Base-by-base conservation (phyloP, 768 basidiomycete genomes). In the Hirschioporus abietinus region DNA sequence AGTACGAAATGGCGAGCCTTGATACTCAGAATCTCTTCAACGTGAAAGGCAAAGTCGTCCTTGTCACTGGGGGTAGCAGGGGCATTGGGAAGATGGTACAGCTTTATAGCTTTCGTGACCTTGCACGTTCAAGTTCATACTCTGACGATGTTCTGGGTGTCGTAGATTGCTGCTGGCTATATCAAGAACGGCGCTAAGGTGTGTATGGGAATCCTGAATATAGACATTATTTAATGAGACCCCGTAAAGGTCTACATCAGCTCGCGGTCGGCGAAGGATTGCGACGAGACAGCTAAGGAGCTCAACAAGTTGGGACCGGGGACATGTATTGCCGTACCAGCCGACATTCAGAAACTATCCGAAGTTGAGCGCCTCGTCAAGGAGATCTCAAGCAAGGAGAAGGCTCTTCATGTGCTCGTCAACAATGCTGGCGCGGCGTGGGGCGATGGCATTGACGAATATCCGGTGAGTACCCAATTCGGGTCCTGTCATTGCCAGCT, bases 401-500 rank as follows among this genome's bases (percentile, higher is more conserved):
- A 80, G 59, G 81, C 73, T 0, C 72, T 89, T 36, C 82, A 88
- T 72, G 79, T 85, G 36, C 80, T 88, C 9, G 83, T 90, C 66
- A 89, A 90, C 74, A 89, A 89, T 67, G 85, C 85, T 7, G 88
- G 88, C 7, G 79, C 84, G n/a, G 79, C 81, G 20, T 86, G 86
- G 86, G 82, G 80, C 24, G 81, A 78, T 10, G 67, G 76, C 17
- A 74, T 85, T 58, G 81, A 83, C 64, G 78, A 82, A 23, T 81
- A 82, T 70, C 79, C 81, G 15, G 85, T 85, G 66, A 66, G 75
- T 69, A 26, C 42, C 5, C 35, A 24, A 26, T 67, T 68, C 58
- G 9, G 35, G 12, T 68, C 63, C 27, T 58, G 20, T 58, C 64
- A 63, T 12, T 70, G 66, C 65, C 52, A 30, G 65, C 63, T 66